phyloP scores from a whole-genome alignment of 2,329 filamentous ascomycete genomes.

The Cryoendolithus antarcticus region DNA sequence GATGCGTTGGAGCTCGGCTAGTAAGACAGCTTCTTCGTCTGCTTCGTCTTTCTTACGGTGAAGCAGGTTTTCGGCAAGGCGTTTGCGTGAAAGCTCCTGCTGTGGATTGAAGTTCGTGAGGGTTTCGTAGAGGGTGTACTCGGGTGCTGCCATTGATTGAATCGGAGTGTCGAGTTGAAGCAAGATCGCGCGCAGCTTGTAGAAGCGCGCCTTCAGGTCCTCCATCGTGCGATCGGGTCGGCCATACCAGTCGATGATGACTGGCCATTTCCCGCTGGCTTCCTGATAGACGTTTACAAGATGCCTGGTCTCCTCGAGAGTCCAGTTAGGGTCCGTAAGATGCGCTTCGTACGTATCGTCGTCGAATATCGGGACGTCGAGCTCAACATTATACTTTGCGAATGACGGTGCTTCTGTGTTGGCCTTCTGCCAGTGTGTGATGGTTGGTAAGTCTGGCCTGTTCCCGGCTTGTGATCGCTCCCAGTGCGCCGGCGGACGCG shows the following conservation, averaged over 20 bases:
- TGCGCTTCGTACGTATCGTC: conserved; percentile 74
- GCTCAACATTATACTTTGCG: conserved; percentile 76
- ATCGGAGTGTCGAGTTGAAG: conserved; percentile 69
- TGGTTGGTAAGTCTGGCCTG: conserved; percentile 2
- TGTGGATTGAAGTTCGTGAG: conserved; percentile 77
- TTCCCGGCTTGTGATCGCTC: conserved; percentile 3
- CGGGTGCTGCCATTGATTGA: conserved; percentile 74
- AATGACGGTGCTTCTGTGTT: conserved; percentile 33
- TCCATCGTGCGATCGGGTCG: conserved; percentile 56
- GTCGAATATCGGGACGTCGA: conserved; percentile 68
- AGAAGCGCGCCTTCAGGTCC: conserved; percentile 84
- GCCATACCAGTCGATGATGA: conserved; percentile 79
- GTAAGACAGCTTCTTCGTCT: conserved; percentile 77
- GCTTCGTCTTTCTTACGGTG: conserved; percentile 75
- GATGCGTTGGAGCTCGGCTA: conserved; percentile 86
- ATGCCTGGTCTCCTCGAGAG: conserved; percentile 87
- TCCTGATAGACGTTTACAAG: conserved; percentile 62
- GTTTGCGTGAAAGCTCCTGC: conserved; percentile 69
- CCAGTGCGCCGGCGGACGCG: conserved; percentile 6
- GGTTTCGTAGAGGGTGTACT: conserved; percentile 71
- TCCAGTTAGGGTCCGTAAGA: conserved; percentile 67
- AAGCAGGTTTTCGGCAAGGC: conserved; percentile 68
- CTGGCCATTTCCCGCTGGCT: conserved; percentile 78
- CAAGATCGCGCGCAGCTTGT: conserved; percentile 70
- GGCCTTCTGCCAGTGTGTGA: conserved; percentile 7